Evolutionary conservation across 306 rosid genomes (phyloP).

Genomic region (Vachellia pachyceras): DNA sequence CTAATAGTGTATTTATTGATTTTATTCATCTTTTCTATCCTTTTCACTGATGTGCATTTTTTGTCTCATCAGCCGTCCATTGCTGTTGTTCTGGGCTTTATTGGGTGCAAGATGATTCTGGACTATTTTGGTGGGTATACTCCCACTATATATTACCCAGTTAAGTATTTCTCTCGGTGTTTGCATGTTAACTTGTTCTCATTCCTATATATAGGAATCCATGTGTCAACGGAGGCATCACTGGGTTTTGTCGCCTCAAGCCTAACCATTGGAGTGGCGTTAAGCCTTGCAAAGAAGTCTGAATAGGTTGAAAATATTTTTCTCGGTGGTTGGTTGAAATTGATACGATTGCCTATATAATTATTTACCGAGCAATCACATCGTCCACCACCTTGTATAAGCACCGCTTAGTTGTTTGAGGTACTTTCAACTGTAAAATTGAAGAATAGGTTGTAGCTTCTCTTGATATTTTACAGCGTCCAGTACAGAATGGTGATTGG

Average conservation of each 20-base stretch:
- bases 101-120: slow-evolving; percentile 87
- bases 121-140: slow-evolving; percentile 79
- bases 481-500: too few species aligned
- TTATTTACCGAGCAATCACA: slow-evolving; percentile 7
- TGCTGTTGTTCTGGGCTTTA: slow-evolving; percentile 83
- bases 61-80: slow-evolving; percentile 71
- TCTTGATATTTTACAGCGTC: neutral
- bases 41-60: slow-evolving; percentile 32
- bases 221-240: slow-evolving; percentile 87
- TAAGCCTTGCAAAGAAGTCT: slow-evolving; percentile 74
- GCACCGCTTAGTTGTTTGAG: slow-evolving; percentile 1
- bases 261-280: slow-evolving; percentile 73
- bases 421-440: slow-evolving; percentile 15
- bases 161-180: neutral
- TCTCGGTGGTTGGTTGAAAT: slow-evolving; percentile 38
- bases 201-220: slow-evolving; percentile 68
- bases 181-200: slow-evolving; percentile 18
- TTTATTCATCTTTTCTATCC: neutral
- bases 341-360: slow-evolving; percentile 12
- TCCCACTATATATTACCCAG: neutral
- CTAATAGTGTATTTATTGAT: neutral
- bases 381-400: neutral
- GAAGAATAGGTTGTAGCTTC: slow-evolving; percentile 14
- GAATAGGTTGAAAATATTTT: slow-evolving; percentile 48
- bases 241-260: slow-evolving; percentile 92